Base-by-base conservation (phyloP, 75 land plant genomes). In the Selaginella tamariscina region DNA sequence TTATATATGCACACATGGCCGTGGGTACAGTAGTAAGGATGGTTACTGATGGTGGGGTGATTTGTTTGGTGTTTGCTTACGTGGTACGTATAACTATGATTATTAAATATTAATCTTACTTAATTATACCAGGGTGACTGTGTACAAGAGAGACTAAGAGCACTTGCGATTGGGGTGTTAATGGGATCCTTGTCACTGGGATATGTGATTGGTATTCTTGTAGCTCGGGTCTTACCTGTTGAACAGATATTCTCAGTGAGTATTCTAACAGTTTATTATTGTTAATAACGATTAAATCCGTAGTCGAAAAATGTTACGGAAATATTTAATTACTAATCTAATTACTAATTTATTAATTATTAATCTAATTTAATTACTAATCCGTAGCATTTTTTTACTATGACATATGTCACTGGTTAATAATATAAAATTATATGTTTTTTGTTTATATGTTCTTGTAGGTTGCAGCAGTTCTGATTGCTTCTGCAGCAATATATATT, bases 1-100 rank as follows among this genome's bases (percentile, higher is more conserved):
- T 69, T 68, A 81, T 87, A 15, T 87, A 85, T 71, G 76, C 75
- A 26, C 85, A 85, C 64, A 77, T 77, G 70, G 82, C 70, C 22
- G 68, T 82, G 33, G 87, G 83, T 5, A 78, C 85, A 29, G 64
- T 87, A 30, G 74, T 82, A 33, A 69, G 67, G 33, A 85, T 85
- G 33, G 27, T 82, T 18, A 78, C 82, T 55, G 89, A 87, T 68
- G 90, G 91, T 24, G 84, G 88, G 56, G 82, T 85, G 32, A 75
- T 80, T 70, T 74, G 79, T 76, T 71, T 85, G 20, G 29, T 88
- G 63, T 80, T 85, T 72, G 85, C 91, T 65, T 85, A 85, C 82
- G 80, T 74, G 59, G 90, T 87, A 80, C 70, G 82, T 9, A 27
- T 39, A 15, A 5, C 49, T 15, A 39, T 39, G 49, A 39, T 39